phyloP scores from a whole-genome alignment of 257 asterid genomes.

The Asclepias syriaca region DNA sequence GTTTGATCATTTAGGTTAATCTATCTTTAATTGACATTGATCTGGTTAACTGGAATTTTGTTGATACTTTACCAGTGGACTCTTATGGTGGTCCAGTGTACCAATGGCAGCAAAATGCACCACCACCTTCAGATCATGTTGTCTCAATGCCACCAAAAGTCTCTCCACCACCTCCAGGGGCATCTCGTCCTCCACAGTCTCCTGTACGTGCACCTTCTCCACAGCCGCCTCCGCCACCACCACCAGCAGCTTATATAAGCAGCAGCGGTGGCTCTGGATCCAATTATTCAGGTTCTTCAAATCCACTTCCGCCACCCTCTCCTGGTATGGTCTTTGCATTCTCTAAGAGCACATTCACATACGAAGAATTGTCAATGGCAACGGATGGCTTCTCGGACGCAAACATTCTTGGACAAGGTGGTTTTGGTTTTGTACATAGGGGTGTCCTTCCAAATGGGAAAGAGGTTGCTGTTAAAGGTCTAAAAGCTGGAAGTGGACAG shows the following conservation, averaged over 20 bases:
- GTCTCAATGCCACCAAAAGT: constrained; percentile 49
- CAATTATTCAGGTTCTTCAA: constrained; percentile 53
- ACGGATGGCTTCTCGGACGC: constrained; percentile 89
- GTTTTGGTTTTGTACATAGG: constrained; percentile 86
- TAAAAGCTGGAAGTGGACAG: constrained; percentile 92
- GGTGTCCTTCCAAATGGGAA: constrained; percentile 84
- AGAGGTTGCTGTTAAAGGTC: constrained; percentile 83
- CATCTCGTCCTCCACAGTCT: constrained; percentile 52
- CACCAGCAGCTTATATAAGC: constrained; percentile 36
- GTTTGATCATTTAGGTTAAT: neutral
- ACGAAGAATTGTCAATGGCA: constrained; percentile 80
- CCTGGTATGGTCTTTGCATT: constrained; percentile 58
- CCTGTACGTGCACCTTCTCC: constrained; percentile 28
- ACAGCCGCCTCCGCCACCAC: constrained; percentile 49
- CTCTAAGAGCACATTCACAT: constrained; percentile 64
- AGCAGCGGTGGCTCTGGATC: constrained; percentile 80
- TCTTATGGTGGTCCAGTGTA: constrained; percentile 48
- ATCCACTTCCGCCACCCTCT: constrained; percentile 57
- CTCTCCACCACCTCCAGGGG: constrained; percentile 48
- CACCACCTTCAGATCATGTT: constrained; percentile 41
- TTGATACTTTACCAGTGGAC: constrained; percentile 37
- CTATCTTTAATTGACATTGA: neutral
- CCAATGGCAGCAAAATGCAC: constrained; percentile 62
- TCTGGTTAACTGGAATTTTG: neutral
- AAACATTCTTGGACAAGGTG: constrained; percentile 95